These are phyloP conservation scores for Penicillium steckii DNA, from an alignment of 495 filamentous ascomycete species.

Conservation along the genomic window DNA sequence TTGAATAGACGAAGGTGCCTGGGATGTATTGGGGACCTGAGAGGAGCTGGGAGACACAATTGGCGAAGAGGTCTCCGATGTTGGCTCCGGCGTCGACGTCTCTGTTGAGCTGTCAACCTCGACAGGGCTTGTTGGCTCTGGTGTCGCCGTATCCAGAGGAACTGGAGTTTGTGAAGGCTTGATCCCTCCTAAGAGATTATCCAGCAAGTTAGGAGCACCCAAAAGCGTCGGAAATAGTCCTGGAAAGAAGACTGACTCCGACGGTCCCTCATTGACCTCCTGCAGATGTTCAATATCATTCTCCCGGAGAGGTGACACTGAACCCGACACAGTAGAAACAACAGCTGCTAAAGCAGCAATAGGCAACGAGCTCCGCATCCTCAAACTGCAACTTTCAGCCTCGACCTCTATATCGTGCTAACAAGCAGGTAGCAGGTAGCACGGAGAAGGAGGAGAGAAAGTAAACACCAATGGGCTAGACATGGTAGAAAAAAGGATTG, in stretches of 20 bases:
- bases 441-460: neutral
- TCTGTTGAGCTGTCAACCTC: neutral
- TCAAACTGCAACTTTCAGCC: constrained; percentile 5
- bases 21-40: neutral
- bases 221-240: neutral
- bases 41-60: neutral
- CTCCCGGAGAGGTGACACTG: constrained; percentile 8
- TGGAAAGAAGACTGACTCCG: neutral
- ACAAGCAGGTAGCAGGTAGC: neutral
- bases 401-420: constrained; percentile 3
- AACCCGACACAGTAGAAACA: constrained; percentile 10
- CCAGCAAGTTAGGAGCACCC: neutral
- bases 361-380: constrained; percentile 17
- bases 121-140: neutral
- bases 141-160: neutral
- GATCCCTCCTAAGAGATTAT: neutral
- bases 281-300: neutral
- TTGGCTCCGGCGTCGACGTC: neutral
- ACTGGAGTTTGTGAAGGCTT: neutral
- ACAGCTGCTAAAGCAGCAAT: constrained; percentile 13
- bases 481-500: neutral
- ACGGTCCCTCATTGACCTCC: neutral
- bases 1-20: neutral
- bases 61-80: neutral
- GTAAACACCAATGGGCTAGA: neutral